Base-by-base conservation (phyloP, 2,329 filamentous ascomycete genomes). In the Hirsutella thompsonii region DNA sequence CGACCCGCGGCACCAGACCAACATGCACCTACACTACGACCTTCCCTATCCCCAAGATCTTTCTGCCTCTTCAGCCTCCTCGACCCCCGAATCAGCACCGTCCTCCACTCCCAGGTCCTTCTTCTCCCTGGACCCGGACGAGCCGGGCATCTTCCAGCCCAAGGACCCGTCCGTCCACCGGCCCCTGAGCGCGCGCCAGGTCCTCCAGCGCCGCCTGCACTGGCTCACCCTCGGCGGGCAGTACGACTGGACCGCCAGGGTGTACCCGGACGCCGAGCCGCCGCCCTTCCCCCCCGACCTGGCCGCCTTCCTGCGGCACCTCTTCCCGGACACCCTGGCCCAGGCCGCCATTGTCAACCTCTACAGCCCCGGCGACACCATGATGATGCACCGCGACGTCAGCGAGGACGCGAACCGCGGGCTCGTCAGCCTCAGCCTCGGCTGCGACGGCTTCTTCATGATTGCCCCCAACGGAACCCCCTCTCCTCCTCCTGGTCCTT, bases 181-280 rank as follows among this genome's bases (percentile, higher is more conserved):
- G 45, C 71, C 85, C 2, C 66, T 95, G 9, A 72, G 75, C 2
- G 67, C 83, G 40, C 67, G 74, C 38, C 79, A 81, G 53, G 76
- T 90, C 23, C 68, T 96, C 35, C 75, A 80, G 43, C 83, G 81
- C 47, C 89, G 85, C 46, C 72, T 96, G 20, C 86, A 90, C 50
- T 98, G 92, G 92, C 76, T 93, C 34, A 96, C 90, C 0, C 74
- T 98, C 3, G 92, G 92, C 38, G 90, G 88, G 0, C 92, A 96
- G 59, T 96, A 96, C 59, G 85, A 96, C 64, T 96, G 90, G 92
- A 93, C 88, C 0, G 75, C 77, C 42, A 89, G 94, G 49, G 65
- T 76, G 11, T 96, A 96, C 55, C 88, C 89, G 0, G 58, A 67
- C 9, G 69, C 72, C n/a, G 45, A 58, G 3, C 80, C 83, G 1